Evolutionary conservation across 352 stramenopile species (phyloP).

Genomic region (Pythium vanterpoolii): DNA sequence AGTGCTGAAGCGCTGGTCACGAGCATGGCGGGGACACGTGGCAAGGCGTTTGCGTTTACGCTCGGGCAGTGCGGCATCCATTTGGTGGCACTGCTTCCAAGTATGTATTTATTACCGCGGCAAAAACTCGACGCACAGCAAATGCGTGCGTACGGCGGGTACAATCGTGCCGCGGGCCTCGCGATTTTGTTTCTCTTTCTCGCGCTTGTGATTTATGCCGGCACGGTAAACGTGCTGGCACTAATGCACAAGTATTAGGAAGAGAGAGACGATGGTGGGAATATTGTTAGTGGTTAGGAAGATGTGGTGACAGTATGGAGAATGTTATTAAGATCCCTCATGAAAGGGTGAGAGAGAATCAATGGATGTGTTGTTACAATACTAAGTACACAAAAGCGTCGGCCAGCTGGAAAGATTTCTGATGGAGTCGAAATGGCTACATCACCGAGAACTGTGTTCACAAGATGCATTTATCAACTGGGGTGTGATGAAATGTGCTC

Average conservation of each 20-base stretch:
- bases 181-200: conserved; percentile 24
- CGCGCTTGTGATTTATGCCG: conserved; percentile 17
- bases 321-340: not conserved
- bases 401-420: too few species aligned
- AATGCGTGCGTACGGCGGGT: conserved; percentile 29
- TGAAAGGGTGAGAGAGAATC: not conserved
- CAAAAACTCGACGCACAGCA: conserved; percentile 33
- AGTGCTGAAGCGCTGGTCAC: conserved; percentile 13
- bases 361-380: too few species aligned
- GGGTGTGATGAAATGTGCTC: too few species aligned
- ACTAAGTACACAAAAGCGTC: too few species aligned
- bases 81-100: conserved; percentile 24
- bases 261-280: not conserved
- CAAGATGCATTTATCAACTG: too few species aligned
- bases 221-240: conserved; percentile 24
- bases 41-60: conserved; percentile 19
- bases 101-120: conserved; percentile 33
- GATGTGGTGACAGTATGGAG: conserved; percentile 1
- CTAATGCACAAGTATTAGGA: conserved; percentile 28
- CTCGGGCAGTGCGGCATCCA: conserved; percentile 25
- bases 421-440: too few species aligned
- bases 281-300: conserved; percentile 1
- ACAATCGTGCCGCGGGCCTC: conserved; percentile 21
- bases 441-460: too few species aligned
- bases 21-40: conserved; percentile 12